Percentiles rank a stretch among this genome's conserved stretches.
Evolutionary conservation across 345 rosid genomes (phyloP).

Genomic region (Corymbia maculata): DNA sequence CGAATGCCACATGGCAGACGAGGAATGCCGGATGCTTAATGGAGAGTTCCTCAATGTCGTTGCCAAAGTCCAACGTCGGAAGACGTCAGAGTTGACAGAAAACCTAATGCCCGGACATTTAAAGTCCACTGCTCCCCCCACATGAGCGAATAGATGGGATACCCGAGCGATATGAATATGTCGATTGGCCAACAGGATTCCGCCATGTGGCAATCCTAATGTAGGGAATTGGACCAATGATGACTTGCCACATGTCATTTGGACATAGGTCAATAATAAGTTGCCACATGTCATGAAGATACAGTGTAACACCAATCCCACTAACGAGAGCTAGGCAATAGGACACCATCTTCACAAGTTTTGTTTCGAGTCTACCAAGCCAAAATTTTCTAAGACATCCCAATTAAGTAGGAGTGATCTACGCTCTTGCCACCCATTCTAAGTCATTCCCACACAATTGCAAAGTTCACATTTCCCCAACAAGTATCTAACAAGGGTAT

Average conservation of each 20-base stretch:
- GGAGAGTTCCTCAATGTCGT: neutral
- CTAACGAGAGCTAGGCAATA: neutral
- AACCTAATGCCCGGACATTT: neutral
- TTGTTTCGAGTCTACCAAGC: accelerated
- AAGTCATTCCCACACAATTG: neutral
- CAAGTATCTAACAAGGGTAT: neutral
- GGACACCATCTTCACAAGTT: neutral
- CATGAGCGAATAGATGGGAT: neutral
- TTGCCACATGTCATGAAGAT: neutral
- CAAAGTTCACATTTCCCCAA: neutral
- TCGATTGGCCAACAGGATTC: neutral
- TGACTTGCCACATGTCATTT: too few relatives aligned
- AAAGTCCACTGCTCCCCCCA: neutral
- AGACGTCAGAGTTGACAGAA: neutral
- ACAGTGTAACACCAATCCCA: accelerated
- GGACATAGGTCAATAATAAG: neutral
- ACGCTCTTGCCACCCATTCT: neutral
- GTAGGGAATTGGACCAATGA: neutral
- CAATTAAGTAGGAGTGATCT: accelerated
- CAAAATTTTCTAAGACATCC: neutral
- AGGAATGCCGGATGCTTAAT: neutral
- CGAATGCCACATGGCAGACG: neutral
- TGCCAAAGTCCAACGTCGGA: neutral
- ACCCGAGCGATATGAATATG: neutral
- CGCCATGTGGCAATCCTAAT: neutral